A percentile compares a stretch with the other conserved stretches of the same genome.
phyloP scores from a whole-genome alignment of 139 green algal genomes.

The Pseudopediastrum boryanum region DNA sequence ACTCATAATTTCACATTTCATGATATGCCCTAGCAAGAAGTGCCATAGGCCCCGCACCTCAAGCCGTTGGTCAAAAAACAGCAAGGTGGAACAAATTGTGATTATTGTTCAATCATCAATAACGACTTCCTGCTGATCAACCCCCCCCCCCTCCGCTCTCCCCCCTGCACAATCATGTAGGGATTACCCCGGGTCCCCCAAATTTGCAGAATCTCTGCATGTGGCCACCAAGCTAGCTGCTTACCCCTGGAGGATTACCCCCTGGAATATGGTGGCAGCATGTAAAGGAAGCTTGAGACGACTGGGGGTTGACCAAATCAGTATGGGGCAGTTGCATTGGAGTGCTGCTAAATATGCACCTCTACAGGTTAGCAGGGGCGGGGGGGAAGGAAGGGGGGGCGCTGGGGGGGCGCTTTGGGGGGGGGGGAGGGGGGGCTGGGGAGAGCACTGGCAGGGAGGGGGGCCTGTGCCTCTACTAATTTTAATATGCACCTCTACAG shows the following conservation, averaged over 20 bases:
- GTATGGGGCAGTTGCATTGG: conserved; percentile 91
- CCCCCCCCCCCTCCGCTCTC: too few species aligned
- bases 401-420: conserved; percentile 21
- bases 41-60: too few species aligned
- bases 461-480: conserved; percentile 56
- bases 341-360: conserved; percentile 82
- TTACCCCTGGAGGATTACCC: conserved; percentile 87
- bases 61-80: too few species aligned
- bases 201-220: conserved; percentile 43
- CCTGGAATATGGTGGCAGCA: conserved; percentile 73
- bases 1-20: too few species aligned
- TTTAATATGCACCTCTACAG: conserved; percentile 73
- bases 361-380: conserved; percentile 59
- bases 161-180: not conserved
- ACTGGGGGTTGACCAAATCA: conserved; percentile 68
- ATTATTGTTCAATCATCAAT: too few species aligned
- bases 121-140: too few species aligned
- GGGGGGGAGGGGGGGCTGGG: conserved; percentile 27
- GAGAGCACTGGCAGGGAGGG: conserved; percentile 10
- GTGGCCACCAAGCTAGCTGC: conserved; percentile 87
- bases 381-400: conserved; percentile 8
- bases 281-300: conserved; percentile 70
- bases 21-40: too few species aligned
- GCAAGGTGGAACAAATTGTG: too few species aligned
- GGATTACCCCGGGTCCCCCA: conserved; percentile 64